These are phyloP conservation scores for Xylaria palmicola DNA, from an alignment of 495 filamentous ascomycete genomes.

Conservation along the genomic window DNA sequence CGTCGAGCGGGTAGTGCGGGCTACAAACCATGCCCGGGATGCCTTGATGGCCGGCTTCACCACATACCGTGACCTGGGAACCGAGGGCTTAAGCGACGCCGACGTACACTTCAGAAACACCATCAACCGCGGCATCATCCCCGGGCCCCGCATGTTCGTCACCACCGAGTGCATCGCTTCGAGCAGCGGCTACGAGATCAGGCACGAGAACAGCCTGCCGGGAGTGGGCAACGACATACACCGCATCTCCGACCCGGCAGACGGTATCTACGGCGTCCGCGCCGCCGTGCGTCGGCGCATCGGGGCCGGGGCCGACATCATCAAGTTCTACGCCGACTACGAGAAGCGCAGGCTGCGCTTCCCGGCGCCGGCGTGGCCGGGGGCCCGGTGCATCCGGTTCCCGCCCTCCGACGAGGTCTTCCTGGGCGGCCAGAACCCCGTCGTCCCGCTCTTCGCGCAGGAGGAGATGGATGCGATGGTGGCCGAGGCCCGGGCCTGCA, in stretches of 20 bases:
- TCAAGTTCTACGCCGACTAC: slow-evolving; percentile 57
- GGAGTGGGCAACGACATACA: slow-evolving; percentile 33
- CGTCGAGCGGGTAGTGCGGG: slow-evolving; percentile 50
- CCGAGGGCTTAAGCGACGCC: slow-evolving; percentile 44
- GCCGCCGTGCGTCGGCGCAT: slow-evolving; percentile 48
- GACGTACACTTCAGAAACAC: slow-evolving; percentile 46
- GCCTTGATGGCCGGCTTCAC: slow-evolving; percentile 55
- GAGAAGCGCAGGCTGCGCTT: slow-evolving; percentile 47
- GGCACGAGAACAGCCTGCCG: slow-evolving; percentile 40
- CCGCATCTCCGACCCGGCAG: slow-evolving; percentile 42
- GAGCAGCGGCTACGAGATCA: slow-evolving; percentile 48
- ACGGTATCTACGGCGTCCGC: slow-evolving; percentile 44
- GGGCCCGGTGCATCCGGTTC: slow-evolving; percentile 18
- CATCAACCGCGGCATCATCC: slow-evolving; percentile 51
- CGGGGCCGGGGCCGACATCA: slow-evolving; percentile 50
- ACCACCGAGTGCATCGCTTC: slow-evolving; percentile 50
- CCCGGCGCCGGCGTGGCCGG: slow-evolving; percentile 31
- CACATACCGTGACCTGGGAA: slow-evolving; percentile 56
- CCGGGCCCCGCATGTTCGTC: slow-evolving; percentile 53
- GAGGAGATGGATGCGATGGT: slow-evolving; percentile 55
- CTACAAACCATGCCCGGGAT: slow-evolving; percentile 48
- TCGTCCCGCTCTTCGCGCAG: slow-evolving; percentile 41
- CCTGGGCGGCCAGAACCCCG: slow-evolving; percentile 39
- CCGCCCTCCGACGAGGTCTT: slow-evolving; percentile 26
- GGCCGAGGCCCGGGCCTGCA: slow-evolving; percentile 39